phyloP scores from a whole-genome alignment of 306 rosid genomes.

The Acacia confusa region DNA sequence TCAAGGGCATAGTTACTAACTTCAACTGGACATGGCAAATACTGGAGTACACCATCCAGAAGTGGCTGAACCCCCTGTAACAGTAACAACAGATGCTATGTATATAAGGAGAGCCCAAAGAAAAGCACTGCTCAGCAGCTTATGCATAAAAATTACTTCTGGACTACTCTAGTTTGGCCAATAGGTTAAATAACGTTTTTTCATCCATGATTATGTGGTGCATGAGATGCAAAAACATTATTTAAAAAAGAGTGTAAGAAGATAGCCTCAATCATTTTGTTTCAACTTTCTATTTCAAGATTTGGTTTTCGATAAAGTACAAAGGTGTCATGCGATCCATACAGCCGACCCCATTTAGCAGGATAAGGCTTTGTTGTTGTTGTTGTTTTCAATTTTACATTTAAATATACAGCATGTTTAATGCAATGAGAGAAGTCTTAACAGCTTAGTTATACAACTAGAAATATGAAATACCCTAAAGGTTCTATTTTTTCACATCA shows the following conservation, averaged over 20 bases:
- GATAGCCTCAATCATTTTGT: background rate
- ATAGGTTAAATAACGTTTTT: background rate
- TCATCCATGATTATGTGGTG: background rate
- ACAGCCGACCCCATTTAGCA: too few relatives aligned
- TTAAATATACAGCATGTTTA: background rate
- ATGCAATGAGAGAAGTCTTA: background rate
- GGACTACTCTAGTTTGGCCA: conserved; percentile 17
- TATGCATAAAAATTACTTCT: conserved; percentile 6
- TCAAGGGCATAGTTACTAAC: conserved; percentile 88
- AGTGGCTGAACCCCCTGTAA: conserved; percentile 96
- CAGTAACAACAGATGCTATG: conserved; percentile 37
- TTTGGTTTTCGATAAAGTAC: background rate
- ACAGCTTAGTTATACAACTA: background rate
- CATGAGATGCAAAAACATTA: background rate
- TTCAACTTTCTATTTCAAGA: background rate
- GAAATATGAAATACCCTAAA: background rate
- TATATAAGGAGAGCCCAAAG: conserved; percentile 1
- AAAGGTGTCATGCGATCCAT: too few relatives aligned
- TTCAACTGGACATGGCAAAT: conserved; percentile 95
- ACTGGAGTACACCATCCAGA: conserved; percentile 79
- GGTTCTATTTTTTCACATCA: background rate
- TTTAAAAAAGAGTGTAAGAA: background rate
- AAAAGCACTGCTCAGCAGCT: conserved; percentile 8
- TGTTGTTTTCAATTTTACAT: too few relatives aligned
- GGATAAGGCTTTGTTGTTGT: too few relatives aligned